phyloP scores from a whole-genome alignment of 495 filamentous ascomycete species.

The Tetracladium marchalianum region DNA sequence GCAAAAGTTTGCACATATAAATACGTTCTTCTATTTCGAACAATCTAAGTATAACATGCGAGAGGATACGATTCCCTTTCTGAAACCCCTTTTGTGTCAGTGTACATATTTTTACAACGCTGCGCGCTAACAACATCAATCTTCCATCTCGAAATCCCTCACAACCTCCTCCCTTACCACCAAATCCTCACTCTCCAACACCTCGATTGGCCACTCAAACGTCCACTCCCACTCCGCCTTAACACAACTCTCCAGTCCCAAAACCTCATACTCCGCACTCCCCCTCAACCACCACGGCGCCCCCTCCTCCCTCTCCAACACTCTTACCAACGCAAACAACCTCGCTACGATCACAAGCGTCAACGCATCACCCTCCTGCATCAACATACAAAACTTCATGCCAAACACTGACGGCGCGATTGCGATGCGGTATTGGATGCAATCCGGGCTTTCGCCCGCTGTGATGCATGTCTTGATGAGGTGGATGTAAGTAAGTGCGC shows the following conservation, averaged over 20 bases:
- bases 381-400: neutral
- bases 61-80: too few relatives aligned
- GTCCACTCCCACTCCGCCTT: constrained; percentile 1
- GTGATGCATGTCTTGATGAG: constrained; percentile 1
- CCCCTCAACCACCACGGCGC: constrained; percentile 3
- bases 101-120: too few relatives aligned
- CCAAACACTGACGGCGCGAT: constrained; percentile 1
- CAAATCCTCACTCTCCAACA: neutral
- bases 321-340: neutral
- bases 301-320: constrained; percentile 1
- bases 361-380: neutral
- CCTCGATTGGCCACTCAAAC: constrained; percentile 2
- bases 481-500: neutral
- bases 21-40: too few relatives aligned
- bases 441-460: neutral
- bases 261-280: constrained; percentile 4
- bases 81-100: too few relatives aligned
- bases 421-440: neutral
- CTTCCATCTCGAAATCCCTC: too few relatives aligned
- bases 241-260: neutral
- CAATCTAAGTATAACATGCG: too few relatives aligned
- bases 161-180: too few relatives aligned
- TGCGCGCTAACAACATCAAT: too few relatives aligned
- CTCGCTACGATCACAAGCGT: neutral
- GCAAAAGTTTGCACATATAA: too few relatives aligned